A percentile compares a stretch with the other conserved stretches of the same genome.
Conservation (phyloP, 805 yeast genomes). For the Candida xyloterini region DNA sequence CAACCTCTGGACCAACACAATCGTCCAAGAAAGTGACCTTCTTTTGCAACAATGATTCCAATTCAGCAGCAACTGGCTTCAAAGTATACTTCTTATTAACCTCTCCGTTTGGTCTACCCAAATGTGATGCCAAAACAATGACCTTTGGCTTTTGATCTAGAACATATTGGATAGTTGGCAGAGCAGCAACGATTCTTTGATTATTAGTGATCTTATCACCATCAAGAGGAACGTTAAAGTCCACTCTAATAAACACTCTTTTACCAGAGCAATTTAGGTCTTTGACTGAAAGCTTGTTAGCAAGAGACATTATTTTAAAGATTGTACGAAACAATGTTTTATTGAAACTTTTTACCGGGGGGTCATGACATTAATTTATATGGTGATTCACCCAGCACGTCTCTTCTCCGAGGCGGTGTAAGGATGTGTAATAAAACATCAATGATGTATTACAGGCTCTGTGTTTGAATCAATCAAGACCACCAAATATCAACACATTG, state of each 20-base stretch:
- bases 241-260: constrained; percentile 98
- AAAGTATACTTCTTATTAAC: constrained; percentile 80
- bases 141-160: constrained; percentile 88
- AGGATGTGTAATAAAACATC: constrained; percentile 1
- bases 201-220: constrained; percentile 97
- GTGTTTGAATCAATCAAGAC: too few relatives aligned
- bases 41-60: constrained; percentile 69
- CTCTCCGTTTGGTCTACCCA: constrained; percentile 99
- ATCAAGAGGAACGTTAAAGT: constrained; percentile 92
- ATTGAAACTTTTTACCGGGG: constrained; percentile 6
- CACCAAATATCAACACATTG: too few relatives aligned
- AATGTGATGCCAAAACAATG: constrained; percentile 90
- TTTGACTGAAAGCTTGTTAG: constrained; percentile 88
- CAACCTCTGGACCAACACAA: constrained; percentile 91
- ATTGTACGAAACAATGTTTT: constrained; percentile 7
- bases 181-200: constrained; percentile 98
- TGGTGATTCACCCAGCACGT: constrained; percentile 1
- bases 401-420: constrained; percentile 14
- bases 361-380: constrained; percentile 9
- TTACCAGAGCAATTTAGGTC: constrained; percentile 85
- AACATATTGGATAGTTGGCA: constrained; percentile 97
- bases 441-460: neutral
- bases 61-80: constrained; percentile 90
- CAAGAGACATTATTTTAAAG: constrained; percentile 69
- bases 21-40: constrained; percentile 81